Evolutionary conservation across 176 grass and related monocot genomes (phyloP), one percentile per base, ranked within the genome.

Genomic region (Alloteropsis semialata): DNA sequence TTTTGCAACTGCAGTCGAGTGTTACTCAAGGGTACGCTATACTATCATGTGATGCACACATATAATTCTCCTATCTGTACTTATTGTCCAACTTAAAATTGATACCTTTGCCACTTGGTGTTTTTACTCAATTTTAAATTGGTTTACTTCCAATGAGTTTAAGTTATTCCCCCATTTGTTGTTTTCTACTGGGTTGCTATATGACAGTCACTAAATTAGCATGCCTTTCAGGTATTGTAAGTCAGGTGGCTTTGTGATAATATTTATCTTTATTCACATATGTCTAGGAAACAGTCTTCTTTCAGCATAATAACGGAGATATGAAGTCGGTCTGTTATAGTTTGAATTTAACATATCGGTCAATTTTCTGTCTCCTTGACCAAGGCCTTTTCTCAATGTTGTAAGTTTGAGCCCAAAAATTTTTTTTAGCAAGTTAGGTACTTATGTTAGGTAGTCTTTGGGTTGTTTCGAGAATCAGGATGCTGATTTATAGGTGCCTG

Each of bases 11-110:
- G 88, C 90, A 50, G 69, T 87, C n/a, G 75, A 86, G 21, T 94
- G 80, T 63, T 94, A 97, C 56, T 89, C 85, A 81, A 89, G 89
- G 92, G 95, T 97, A 89, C 68, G 55, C 46, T 84, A 50, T 15
- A 51, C 33, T 82, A 65, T 39, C 29, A 74, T 39, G 29, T 51
- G 53, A 41, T 64, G 21, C 0, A 62, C 32, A 29, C 66, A 60
- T 60, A n/a, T 45, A 68, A 74, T 39, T 78, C 43, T 60, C 41
- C 46, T 48, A 69, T 49, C 27, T 41, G 49, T 74, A 44, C 11
- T 46, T 33, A 50, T 11, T 60, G 41, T 56, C 29, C 37, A 13
- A 63, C 80, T 32, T 24, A 21, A 43, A 12, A 77, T 48, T 0
- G 9, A 15, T 19, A 74, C 8, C 5, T 65, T 34, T 6, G 5